Percentiles rank a stretch among this genome's conserved stretches.
phyloP scores from a whole-genome alignment of 331 rosid genomes.

The Pyracantha coccinea region DNA sequence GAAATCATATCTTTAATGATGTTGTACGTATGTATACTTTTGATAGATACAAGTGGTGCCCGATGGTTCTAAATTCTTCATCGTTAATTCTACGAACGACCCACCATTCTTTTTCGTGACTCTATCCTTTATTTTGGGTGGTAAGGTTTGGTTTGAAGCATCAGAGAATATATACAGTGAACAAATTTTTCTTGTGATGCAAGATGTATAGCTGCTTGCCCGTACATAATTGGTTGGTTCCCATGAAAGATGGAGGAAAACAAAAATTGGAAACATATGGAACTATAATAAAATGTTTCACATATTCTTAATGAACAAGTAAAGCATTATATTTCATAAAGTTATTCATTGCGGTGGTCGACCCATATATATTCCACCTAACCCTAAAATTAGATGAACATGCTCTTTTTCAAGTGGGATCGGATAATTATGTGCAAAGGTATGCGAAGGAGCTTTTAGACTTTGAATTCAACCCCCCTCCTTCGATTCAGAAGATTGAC shows the following conservation, averaged over 20 bases:
- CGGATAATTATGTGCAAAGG: slow-evolving; percentile 28
- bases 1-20: background rate
- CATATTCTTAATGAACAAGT: background rate
- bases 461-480: slow-evolving; percentile 28
- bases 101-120: slow-evolving; percentile 40
- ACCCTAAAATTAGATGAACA: background rate
- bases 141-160: slow-evolving; percentile 7
- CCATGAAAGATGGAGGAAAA: background rate
- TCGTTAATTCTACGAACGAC: slow-evolving; percentile 18
- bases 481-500: slow-evolving; percentile 11
- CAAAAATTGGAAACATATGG: background rate
- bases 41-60: background rate
- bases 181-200: background rate
- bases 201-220: background rate
- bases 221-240: background rate
- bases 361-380: background rate
- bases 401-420: slow-evolving; percentile 23
- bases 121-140: slow-evolving; percentile 28
- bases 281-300: too few relatives aligned
- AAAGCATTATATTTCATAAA: background rate
- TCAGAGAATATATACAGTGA: slow-evolving; percentile 15
- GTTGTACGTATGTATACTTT: background rate
- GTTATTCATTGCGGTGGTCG: background rate
- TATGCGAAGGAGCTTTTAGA: slow-evolving; percentile 13
- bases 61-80: slow-evolving; percentile 20